Evolutionary conservation across 2,329 filamentous ascomycete genomes (phyloP).

Genomic region (Sporothrix euskadiensis): DNA sequence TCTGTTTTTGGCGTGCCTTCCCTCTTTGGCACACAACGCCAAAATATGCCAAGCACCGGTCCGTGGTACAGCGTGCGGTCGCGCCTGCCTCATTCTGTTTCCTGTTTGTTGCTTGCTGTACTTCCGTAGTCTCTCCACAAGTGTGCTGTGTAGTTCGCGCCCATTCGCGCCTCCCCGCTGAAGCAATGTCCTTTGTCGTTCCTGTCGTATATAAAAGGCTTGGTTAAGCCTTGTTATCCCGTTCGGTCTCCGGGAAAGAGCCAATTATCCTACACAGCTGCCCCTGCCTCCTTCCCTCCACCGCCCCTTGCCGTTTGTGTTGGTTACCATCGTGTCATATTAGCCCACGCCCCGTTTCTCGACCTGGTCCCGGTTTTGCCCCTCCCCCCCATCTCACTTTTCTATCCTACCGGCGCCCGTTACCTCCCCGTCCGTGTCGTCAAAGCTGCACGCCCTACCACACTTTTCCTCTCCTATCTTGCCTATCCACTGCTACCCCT

Average conservation of each 20-base stretch:
- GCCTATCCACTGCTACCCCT: background rate
- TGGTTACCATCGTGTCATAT: background rate
- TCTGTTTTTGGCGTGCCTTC: background rate
- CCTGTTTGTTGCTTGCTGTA: background rate
- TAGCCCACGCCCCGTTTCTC: background rate
- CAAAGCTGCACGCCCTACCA: background rate
- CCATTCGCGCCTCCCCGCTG: background rate
- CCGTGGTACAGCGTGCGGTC: background rate
- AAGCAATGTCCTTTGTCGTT: background rate
- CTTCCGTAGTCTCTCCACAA: background rate
- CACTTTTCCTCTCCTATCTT: background rate
- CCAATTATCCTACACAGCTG: background rate
- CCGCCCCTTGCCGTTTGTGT: background rate
- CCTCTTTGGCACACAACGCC: background rate
- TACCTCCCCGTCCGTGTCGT: background rate
- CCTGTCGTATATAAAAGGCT: conserved; percentile 12
- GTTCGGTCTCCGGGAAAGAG: conserved; percentile 9
- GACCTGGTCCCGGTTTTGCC: background rate
- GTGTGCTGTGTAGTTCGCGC: background rate
- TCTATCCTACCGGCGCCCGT: background rate
- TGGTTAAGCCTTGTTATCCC: background rate
- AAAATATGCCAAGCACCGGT: background rate
- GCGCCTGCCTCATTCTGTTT: background rate
- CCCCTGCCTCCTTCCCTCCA: background rate
- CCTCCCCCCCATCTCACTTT: background rate